Evolutionary conservation across 192 early-diverging fungal species (phyloP).

Genomic region (Gonapodya prolifera): DNA sequence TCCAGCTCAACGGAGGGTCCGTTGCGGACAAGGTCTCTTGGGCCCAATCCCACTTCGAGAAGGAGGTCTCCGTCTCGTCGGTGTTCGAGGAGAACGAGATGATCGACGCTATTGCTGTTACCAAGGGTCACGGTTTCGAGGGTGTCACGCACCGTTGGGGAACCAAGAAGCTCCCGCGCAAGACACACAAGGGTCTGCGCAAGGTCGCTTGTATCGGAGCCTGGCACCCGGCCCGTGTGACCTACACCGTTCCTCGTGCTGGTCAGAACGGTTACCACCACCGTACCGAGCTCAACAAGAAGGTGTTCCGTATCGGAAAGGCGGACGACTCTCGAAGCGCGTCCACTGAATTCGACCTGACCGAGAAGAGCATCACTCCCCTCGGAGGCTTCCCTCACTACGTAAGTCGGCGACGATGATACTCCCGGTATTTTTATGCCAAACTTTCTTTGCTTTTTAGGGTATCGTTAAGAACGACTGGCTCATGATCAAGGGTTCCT

Average conservation of each 20-base stretch:
- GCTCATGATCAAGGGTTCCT: conserved; percentile 96
- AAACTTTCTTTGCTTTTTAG: not conserved
- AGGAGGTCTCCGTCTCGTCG: conserved; percentile 72
- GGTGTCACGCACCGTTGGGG: conserved; percentile 99
- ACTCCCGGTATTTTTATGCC: not conserved
- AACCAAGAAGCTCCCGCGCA: conserved; percentile 98
- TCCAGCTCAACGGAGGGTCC: conserved; percentile 97
- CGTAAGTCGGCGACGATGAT: conserved; percentile 34
- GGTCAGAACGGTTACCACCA: conserved; percentile 99
- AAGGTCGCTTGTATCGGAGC: conserved; percentile 99
- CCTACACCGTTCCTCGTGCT: conserved; percentile 98
- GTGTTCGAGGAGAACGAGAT: conserved; percentile 99
- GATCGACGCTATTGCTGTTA: conserved; percentile 96
- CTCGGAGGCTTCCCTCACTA: conserved; percentile 99
- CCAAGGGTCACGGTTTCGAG: conserved; percentile 98
- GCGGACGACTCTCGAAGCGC: conserved; percentile 62
- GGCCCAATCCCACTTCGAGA: conserved; percentile 96
- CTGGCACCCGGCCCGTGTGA: conserved; percentile 93
- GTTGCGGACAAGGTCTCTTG: conserved; percentile 96
- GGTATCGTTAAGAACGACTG: conserved; percentile 88
- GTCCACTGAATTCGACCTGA: conserved; percentile 93
- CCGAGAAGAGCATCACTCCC: conserved; percentile 92
- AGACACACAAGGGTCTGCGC: conserved; percentile 99
- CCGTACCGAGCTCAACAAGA: conserved; percentile 99
- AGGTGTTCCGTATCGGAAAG: conserved; percentile 98